These are phyloP conservation scores for Plasmopara viticola DNA, from an alignment of 352 stramenopile genomes.

Conservation along the genomic window DNA sequence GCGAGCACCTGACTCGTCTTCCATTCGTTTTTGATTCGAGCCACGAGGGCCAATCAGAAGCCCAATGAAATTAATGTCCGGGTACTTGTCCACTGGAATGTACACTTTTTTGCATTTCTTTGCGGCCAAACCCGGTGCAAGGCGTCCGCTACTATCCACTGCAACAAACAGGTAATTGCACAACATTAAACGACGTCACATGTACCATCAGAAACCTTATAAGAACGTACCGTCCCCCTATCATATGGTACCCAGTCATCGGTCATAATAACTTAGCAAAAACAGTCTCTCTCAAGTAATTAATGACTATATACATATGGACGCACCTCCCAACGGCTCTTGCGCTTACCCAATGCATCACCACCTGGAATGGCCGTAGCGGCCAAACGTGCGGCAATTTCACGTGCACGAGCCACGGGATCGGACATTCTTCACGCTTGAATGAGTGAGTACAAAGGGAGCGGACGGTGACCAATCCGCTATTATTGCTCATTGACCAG, in stretches of 20 bases:
- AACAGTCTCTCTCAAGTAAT: constrained; percentile 1
- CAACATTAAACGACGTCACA: constrained; percentile 4
- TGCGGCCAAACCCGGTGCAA: constrained; percentile 31
- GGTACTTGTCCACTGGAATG: constrained; percentile 88
- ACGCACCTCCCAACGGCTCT: constrained; percentile 80
- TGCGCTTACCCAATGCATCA: constrained; percentile 72
- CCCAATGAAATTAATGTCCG: constrained; percentile 92
- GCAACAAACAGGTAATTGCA: constrained; percentile 1
- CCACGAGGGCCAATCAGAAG: constrained; percentile 87
- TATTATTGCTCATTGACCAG: constrained; percentile 3
- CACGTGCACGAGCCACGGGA: constrained; percentile 71
- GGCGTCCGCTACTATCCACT: constrained; percentile 35
- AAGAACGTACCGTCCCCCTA: constrained; percentile 43
- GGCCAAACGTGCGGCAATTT: constrained; percentile 75
- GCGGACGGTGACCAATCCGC: too few relatives aligned
- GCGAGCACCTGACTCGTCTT: constrained; percentile 85
- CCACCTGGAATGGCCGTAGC: constrained; percentile 56
- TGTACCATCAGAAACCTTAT: constrained; percentile 1
- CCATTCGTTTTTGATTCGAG: constrained; percentile 90
- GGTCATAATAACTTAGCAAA: constrained; percentile 6
- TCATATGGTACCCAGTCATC: constrained; percentile 4
- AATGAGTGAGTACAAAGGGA: not conserved
- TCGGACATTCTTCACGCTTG: constrained; percentile 32
- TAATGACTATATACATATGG: not conserved
- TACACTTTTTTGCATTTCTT: constrained; percentile 90